These are phyloP conservation scores for Zasmidium angulare DNA, from an alignment of 2,329 filamentous ascomycete species.

Conservation along the genomic window DNA sequence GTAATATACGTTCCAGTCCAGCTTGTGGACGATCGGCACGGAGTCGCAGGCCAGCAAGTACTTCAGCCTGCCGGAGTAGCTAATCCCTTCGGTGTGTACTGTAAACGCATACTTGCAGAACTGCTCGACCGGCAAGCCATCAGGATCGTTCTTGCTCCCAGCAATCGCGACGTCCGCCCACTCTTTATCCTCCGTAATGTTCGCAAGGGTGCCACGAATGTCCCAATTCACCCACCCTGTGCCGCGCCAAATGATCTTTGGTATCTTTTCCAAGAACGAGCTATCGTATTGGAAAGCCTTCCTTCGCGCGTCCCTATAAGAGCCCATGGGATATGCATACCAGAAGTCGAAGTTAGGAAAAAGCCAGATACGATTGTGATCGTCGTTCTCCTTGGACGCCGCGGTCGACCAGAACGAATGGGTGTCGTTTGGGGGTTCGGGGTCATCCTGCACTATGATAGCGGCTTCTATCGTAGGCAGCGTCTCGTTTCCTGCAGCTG, in stretches of 20 bases:
- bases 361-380: slow-evolving; percentile 44
- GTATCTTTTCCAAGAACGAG: slow-evolving; percentile 24
- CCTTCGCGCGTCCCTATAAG: slow-evolving; percentile 22
- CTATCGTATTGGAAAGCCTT: slow-evolving; percentile 18
- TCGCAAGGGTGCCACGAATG: slow-evolving; percentile 30
- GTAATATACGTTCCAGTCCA: slow-evolving; percentile 28
- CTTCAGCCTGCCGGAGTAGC: slow-evolving; percentile 31
- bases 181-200: slow-evolving; percentile 27
- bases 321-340: slow-evolving; percentile 35
- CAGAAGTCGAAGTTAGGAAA: slow-evolving; percentile 55
- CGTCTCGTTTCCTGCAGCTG: slow-evolving; percentile 15
- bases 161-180: slow-evolving; percentile 36
- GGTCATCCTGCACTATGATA: slow-evolving; percentile 17
- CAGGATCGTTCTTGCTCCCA: slow-evolving; percentile 7
- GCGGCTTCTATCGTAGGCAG: slow-evolving; percentile 23
- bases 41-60: slow-evolving; percentile 32
- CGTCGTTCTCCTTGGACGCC: slow-evolving; percentile 15
- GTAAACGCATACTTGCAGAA: slow-evolving; percentile 28
- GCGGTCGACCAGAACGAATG: slow-evolving; percentile 26
- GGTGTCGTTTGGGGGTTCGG: slow-evolving; percentile 1
- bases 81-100: slow-evolving; percentile 30
- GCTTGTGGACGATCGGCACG: slow-evolving; percentile 26
- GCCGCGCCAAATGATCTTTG: slow-evolving; percentile 30
- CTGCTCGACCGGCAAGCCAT: slow-evolving; percentile 20
- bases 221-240: slow-evolving; percentile 21